Percentiles rank a stretch among this genome's conserved stretches.
These are phyloP conservation scores for Gentiana dahurica DNA, from an alignment of 257 asterid species.

Conservation along the genomic window DNA sequence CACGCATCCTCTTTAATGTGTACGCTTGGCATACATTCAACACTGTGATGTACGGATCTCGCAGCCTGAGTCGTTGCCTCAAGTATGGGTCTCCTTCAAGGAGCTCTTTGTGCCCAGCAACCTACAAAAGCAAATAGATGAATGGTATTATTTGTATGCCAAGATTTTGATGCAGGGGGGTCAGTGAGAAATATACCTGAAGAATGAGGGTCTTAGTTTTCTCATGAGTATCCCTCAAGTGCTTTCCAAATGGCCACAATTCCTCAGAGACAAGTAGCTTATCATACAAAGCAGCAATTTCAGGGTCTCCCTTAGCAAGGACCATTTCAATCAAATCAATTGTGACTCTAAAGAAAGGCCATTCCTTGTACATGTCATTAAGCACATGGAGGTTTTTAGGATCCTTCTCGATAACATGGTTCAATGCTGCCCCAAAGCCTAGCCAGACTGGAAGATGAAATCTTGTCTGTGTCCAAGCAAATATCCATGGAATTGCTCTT, in stretches of 20 bases:
- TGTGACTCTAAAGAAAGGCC: slow-evolving; percentile 97
- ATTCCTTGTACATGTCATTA: slow-evolving; percentile 74
- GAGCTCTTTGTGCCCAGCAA: slow-evolving; percentile 77
- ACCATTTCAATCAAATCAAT: slow-evolving; percentile 94
- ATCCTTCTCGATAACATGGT: slow-evolving; percentile 47
- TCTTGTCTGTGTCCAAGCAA: slow-evolving; percentile 98
- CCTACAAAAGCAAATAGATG: slow-evolving; percentile 23
- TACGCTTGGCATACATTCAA: slow-evolving; percentile 69
- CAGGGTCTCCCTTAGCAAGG: slow-evolving; percentile 86
- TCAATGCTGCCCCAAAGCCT: slow-evolving; percentile 76
- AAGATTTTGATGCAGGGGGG: not conserved
- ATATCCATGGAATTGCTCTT: slow-evolving; percentile 94
- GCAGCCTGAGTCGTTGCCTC: slow-evolving; percentile 81
- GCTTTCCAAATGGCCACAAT: slow-evolving; percentile 61
- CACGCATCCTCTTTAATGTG: slow-evolving; percentile 75
- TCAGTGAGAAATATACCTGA: slow-evolving; percentile 31
- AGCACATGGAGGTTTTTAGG: slow-evolving; percentile 60
- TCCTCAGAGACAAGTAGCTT: slow-evolving; percentile 60
- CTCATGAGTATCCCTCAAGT: slow-evolving; percentile 47
- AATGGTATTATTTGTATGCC: not conserved
- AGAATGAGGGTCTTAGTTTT: slow-evolving; percentile 57
- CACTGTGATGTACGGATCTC: slow-evolving; percentile 77
- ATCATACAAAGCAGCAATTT: slow-evolving; percentile 76
- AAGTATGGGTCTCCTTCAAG: slow-evolving; percentile 96
- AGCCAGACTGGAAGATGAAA: slow-evolving; percentile 98